Evolutionary conservation across 2,329 filamentous ascomycete genomes (phyloP), one percentile per base, ranked within the genome.

Genomic region (Rosellinia necatrix): DNA sequence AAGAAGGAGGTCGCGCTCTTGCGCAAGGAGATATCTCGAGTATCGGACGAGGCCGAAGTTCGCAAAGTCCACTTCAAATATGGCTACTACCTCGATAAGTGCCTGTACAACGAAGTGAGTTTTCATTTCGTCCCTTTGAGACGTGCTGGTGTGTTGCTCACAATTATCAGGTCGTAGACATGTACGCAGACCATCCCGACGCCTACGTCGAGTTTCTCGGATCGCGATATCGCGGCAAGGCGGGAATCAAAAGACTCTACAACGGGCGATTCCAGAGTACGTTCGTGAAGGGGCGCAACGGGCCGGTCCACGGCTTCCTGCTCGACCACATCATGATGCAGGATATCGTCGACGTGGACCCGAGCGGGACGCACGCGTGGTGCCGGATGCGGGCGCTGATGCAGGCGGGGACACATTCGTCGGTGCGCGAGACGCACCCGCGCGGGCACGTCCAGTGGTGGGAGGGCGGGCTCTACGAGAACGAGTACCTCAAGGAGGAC

Each of bases 51-150:
- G 65, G 76, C 79, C 30, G 78, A 82, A 60, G 75, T 83, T 42
- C 77, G 78, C 53, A 82, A 82, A 65, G 74, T 79, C 3, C 81
- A 83, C 64, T 81, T 79, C 72, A 82, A 80, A 58, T 84, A 83
- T 67, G 81, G 81, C 22, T 83, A 84, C 67, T 84, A 83, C 65
- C 72, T 84, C 22, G 81, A 84, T 70, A 84, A 84, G 61, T 84
- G 81, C 57, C 72, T 84, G 1, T 84, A 83, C 69, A 76, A 81
- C 59, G 79, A 83, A 71, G 79, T 77, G 49, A 32, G 30, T 8
- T n/a, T 42, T 60, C 44, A 30, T 13, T 25, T 46, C 17, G 4
- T 15, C 4, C 44, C 27, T 19, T 34, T 19, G 8, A 17, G 9
- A 40, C 15, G 27, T n/a, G 7, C 10, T n/a, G n/a, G 6, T 25